Conservation (phyloP, 108 stramenopile species). For the Parietichytrium sp. region DNA sequence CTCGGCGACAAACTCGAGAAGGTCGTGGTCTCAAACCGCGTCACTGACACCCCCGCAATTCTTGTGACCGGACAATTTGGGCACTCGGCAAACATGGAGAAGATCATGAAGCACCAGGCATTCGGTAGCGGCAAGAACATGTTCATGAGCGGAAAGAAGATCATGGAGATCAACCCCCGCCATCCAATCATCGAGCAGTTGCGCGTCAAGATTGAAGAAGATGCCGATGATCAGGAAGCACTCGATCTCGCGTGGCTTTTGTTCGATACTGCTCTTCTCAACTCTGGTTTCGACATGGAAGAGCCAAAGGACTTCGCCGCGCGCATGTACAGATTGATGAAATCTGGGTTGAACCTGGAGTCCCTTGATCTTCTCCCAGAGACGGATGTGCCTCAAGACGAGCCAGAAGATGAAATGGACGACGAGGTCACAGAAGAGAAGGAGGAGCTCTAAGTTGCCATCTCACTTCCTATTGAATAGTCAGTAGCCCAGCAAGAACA, state of each 20-base stretch:
- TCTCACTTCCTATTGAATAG: no score
- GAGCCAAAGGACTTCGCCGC: conserved; percentile 78
- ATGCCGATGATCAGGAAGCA: conserved; percentile 63
- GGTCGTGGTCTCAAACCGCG: conserved; percentile 81
- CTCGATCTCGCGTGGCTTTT: conserved; percentile 87
- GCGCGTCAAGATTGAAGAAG: conserved; percentile 63
- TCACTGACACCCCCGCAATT: conserved; percentile 84
- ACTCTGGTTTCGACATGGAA: conserved; percentile 85
- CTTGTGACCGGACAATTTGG: conserved; percentile 87
- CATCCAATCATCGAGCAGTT: conserved; percentile 93
- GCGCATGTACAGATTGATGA: conserved; percentile 79
- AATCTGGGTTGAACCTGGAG: conserved; percentile 72
- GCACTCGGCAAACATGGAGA: conserved; percentile 97
- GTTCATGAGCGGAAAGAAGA: conserved; percentile 72
- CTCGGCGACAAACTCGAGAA: conserved; percentile 79
- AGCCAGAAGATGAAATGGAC: conserved; percentile 80
- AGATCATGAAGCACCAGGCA: conserved; percentile 96
- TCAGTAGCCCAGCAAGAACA: no score
- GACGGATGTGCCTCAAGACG: conserved; percentile 83
- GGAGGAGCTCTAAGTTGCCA: conserved; percentile 34
- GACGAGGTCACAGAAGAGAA: conserved; percentile 44
- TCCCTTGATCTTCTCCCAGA: conserved; percentile 79
- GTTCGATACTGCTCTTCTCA: conserved; percentile 91
- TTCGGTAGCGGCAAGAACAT: conserved; percentile 69
- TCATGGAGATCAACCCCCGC: conserved; percentile 97